Conservation (phyloP, 345 rosid species). For the Abelmoschus esculentus region DNA sequence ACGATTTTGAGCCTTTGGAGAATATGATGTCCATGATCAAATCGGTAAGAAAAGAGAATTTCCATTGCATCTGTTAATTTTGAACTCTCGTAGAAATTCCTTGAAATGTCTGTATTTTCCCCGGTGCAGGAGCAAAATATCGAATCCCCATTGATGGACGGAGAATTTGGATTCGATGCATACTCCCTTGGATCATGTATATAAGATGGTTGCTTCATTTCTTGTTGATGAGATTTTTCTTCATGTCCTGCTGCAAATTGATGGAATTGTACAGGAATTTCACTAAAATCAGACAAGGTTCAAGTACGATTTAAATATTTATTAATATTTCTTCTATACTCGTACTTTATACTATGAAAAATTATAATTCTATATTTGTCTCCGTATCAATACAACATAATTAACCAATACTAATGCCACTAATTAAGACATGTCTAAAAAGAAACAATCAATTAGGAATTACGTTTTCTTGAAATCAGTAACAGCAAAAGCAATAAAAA, state of each 20-base stretch:
- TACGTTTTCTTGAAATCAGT: too few relatives aligned
- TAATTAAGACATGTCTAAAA: not conserved
- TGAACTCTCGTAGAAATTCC: not conserved
- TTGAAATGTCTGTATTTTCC: not conserved
- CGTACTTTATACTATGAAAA: too few relatives aligned
- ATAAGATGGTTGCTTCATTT: conserved; percentile 15
- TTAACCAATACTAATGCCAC: not conserved
- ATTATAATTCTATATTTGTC: too few relatives aligned
- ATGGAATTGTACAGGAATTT: conserved; percentile 9
- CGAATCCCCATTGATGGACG: conserved; percentile 36
- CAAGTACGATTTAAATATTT: too few relatives aligned
- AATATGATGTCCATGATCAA: conserved; percentile 62
- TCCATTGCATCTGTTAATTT: conserved; percentile 5
- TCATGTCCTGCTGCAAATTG: not conserved
- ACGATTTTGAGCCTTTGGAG: conserved; percentile 49
- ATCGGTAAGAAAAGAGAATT: conserved; percentile 36
- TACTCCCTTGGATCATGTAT: conserved; percentile 44
- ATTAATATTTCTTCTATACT: too few relatives aligned
- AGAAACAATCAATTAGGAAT: not conserved
- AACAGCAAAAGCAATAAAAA: not conserved
- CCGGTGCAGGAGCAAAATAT: conserved; percentile 44
- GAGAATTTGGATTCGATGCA: conserved; percentile 48
- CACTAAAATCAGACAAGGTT: too few relatives aligned
- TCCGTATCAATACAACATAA: too few relatives aligned
- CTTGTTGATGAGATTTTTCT: conserved; percentile 15